These are phyloP conservation scores for Oryza meyeriana DNA, from an alignment of 176 grass and related monocot species.

Conservation along the genomic window DNA sequence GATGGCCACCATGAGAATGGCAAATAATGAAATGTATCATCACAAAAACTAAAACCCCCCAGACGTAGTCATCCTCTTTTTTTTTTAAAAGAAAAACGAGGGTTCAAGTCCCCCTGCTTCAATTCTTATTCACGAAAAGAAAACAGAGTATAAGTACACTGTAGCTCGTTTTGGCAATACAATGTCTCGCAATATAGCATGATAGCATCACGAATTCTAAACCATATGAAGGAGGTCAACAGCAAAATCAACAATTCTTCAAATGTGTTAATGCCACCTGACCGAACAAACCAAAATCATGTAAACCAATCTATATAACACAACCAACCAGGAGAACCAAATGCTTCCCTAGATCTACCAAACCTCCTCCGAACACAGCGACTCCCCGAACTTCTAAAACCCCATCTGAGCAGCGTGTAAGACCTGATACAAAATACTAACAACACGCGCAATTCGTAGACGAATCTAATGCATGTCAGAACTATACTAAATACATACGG, in stretches of 20 bases:
- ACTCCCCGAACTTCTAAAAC: neutral
- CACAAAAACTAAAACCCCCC: neutral
- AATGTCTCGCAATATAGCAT: neutral
- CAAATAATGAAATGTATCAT: neutral
- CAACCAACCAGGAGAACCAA: neutral
- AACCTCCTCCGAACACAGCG: neutral
- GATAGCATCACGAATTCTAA: neutral
- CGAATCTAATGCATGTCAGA: neutral
- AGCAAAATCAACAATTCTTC: neutral
- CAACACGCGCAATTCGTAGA: neutral
- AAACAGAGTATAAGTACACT: neutral
- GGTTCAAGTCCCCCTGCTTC: neutral
- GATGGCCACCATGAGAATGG: neutral
- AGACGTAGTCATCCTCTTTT: neutral
- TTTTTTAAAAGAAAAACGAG: neutral
- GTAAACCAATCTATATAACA: neutral
- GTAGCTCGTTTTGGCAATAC: neutral
- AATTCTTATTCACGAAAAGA: neutral
- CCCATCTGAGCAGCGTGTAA: neutral
- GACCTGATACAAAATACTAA: neutral
- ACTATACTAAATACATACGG: neutral
- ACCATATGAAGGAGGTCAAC: neutral
- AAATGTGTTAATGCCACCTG: neutral
- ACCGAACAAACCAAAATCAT: neutral
- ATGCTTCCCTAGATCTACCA: conserved; percentile 19